phyloP scores from a whole-genome alignment of 1,284 basidiomycete species.

The Fistulina hepatica region DNA sequence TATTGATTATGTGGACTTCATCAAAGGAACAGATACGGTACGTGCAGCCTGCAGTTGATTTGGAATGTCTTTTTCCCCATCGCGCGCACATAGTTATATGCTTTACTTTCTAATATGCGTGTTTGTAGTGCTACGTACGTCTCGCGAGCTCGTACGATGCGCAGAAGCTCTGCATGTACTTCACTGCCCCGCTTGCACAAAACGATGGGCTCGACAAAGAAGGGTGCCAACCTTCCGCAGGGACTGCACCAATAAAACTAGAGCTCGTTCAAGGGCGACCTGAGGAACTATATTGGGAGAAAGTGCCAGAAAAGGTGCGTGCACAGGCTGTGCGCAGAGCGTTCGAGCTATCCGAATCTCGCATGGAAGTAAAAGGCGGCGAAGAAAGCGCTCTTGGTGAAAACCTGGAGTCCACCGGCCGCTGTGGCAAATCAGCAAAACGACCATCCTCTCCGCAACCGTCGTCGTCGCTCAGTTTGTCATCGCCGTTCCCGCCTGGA shows the following conservation, averaged over 20 bases:
- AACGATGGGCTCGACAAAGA: constrained; percentile 36
- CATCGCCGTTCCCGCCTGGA: constrained; percentile 42
- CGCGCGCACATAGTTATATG: constrained; percentile 1
- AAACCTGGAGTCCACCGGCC: too few species aligned
- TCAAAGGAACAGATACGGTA: constrained; percentile 65
- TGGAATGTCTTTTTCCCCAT: not conserved
- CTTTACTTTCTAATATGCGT: not conserved
- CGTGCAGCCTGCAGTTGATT: constrained; percentile 17
- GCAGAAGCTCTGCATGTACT: constrained; percentile 37
- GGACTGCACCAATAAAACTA: constrained; percentile 27
- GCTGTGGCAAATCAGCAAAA: too few species aligned
- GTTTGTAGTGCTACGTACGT: constrained; percentile 58
- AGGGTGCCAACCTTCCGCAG: constrained; percentile 18
- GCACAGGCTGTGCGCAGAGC: constrained; percentile 47
- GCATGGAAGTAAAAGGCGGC: too few species aligned
- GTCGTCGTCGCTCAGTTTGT: constrained; percentile 19
- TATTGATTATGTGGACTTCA: constrained; percentile 69
- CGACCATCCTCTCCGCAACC: too few species aligned
- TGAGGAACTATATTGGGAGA: constrained; percentile 68
- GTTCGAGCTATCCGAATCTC: constrained; percentile 12
- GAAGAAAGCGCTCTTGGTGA: too few species aligned
- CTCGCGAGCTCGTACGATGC: constrained; percentile 40
- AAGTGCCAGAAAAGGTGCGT: constrained; percentile 61
- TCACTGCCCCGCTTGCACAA: constrained; percentile 32
- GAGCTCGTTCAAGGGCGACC: constrained; percentile 51